Evolutionary conservation across 306 rosid species (phyloP), one percentile per base, ranked within the genome.

Genomic region (Clitoria ternatea): DNA sequence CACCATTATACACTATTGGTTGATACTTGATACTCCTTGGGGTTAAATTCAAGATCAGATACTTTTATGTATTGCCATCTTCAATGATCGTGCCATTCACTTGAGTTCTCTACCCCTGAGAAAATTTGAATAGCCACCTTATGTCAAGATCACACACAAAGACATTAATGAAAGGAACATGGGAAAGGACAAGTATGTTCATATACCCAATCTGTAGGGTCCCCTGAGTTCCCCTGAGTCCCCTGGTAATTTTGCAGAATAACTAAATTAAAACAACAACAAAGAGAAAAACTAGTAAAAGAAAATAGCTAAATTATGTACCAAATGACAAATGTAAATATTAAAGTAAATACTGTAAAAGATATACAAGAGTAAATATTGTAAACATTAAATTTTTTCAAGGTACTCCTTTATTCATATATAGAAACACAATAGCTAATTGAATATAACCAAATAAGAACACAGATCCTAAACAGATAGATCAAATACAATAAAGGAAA

Each of bases 31-130:
- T n/a, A n/a, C n/a, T n/a, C n/a, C n/a, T n/a, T n/a, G n/a, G n/a
- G n/a, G n/a, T n/a, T n/a, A n/a, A n/a, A n/a, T n/a, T n/a, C n/a
- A n/a, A n/a, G n/a, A n/a, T n/a, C n/a, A n/a, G n/a, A n/a, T n/a
- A n/a, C n/a, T n/a, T n/a, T n/a, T n/a, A n/a, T 19, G 86, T 70
- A 67, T 83, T 89, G 40, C 91, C 96, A 29, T 95, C 96, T 43
- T 95, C 99, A 29, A 79, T 55, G 60, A 64, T 85, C 87, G 91
- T 95, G 81, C 99, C 99, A 59, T 95, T 95, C 35, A 87, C 81
- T 81, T 87, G 99, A 80, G 89, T 86, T 83, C 97, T 85, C 82
- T 83, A 96, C 81, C 99, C 91, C 99, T 94, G 91, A 49, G 63
- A 22, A 83, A 36, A 29, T 62, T 29, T 42, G 56, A 60, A 54